Base-by-base conservation (phyloP, 371 early-diverging fungal species). In the Zopfochytrium polystomum region DNA sequence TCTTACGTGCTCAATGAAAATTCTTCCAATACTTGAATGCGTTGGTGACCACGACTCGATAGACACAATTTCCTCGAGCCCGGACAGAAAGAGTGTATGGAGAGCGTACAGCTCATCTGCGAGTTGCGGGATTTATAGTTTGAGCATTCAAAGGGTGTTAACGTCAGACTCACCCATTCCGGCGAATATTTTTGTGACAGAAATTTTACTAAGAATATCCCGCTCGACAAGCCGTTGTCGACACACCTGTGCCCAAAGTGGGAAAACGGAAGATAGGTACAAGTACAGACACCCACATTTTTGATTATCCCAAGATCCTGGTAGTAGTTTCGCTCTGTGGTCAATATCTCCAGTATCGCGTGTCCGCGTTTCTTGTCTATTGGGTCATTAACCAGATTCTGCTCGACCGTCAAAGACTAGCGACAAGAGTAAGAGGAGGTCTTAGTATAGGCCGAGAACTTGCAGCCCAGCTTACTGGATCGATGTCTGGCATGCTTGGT, bases 241-340 rank as follows among this genome's bases (percentile, higher is more conserved):
- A 55, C 66, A 75, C 9, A 67, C 47, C 71, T 76, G 55, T 58
- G n/a, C 51, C 20, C 2, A 45, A 30, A 27, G 25, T 20, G 42
- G 11, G n/a, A n/a, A n/a, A 13, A 48, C 7, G 47, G 18, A 47
- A 47, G 25, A 22, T 20, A 30, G n/a, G 32, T 42, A 46, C 20
- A 29, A 22, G 26, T 35, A 49, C 7, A 54, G 13, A 1, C 13
- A 30, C 51, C 3, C 54, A 70, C 69, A 13, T 73, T 69, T 59
- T 66, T 66, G 15, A 73, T 49, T 25, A 72, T 60, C 2, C 57
- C 62, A 2, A 79, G 60, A 27, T 79, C 67, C 0, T 63, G 26
- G 22, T 55, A 46, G 55, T 79, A 79, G 30, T 68, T 74, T 20
- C 62, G 57, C 54, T 79, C 79, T 4, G 79, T 76, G 26, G 70